These are phyloP conservation scores for Takakia lepidozioides DNA, from an alignment of 225 moss, liverwort and hornwort species.

Conservation along the genomic window DNA sequence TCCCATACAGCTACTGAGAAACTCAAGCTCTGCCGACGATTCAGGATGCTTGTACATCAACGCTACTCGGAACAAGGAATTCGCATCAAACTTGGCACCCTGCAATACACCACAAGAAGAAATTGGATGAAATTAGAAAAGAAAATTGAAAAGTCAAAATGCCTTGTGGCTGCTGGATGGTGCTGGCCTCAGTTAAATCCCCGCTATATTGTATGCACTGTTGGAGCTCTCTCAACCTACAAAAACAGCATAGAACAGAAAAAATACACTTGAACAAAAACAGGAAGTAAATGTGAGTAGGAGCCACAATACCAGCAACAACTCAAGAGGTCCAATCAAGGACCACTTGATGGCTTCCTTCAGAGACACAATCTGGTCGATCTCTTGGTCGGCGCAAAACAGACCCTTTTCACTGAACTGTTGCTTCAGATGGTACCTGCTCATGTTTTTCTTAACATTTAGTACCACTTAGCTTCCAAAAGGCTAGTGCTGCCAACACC, in stretches of 20 bases:
- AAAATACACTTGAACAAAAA: too few species aligned
- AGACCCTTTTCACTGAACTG: constrained; percentile 39
- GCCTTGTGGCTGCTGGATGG: too few species aligned
- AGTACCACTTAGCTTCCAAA: too few species aligned
- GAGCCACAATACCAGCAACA: constrained; percentile 46
- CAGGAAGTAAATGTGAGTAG: too few species aligned
- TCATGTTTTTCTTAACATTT: too few species aligned
- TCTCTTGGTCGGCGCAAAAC: constrained; percentile 52
- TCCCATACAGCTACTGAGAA: constrained; percentile 30
- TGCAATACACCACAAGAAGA: constrained; percentile 13
- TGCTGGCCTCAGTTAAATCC: not conserved
- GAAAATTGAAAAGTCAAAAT: too few species aligned
- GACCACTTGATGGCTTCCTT: constrained; percentile 97
- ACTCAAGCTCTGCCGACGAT: constrained; percentile 59
- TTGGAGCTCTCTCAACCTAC: too few species aligned
- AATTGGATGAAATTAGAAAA: not conserved
- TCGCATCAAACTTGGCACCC: constrained; percentile 77
- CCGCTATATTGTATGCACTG: too few species aligned
- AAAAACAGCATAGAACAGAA: not conserved
- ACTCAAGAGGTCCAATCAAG: constrained; percentile 70
- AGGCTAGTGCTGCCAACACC: too few species aligned
- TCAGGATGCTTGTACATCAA: constrained; percentile 80
- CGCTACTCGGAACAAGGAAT: constrained; percentile 78
- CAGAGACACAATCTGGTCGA: constrained; percentile 66
- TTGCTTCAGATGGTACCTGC: constrained; percentile 82